Conservation (phyloP, 2,329 filamentous ascomycete genomes). For the Orbilia quercus region DNA sequence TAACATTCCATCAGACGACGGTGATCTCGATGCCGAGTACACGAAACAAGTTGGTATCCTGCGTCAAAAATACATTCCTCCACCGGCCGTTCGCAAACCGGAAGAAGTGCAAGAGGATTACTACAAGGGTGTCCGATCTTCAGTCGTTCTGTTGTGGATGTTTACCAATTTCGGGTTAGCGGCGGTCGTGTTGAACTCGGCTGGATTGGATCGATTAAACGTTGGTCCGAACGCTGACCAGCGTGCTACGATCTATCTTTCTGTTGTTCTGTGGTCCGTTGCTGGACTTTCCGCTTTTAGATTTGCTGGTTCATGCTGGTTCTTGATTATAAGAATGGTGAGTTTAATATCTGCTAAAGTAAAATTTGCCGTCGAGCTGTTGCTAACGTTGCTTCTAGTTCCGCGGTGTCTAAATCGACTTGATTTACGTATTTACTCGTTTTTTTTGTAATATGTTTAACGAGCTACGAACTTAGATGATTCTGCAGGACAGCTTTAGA, state of each 20-base stretch:
- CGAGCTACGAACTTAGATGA: slow-evolving; percentile 38
- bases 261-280: slow-evolving; percentile 87
- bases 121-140: slow-evolving; percentile 93
- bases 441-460: slow-evolving; percentile 31
- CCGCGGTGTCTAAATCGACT: slow-evolving; percentile 58
- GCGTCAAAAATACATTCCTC: slow-evolving; percentile 76
- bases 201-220: slow-evolving; percentile 78
- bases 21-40: slow-evolving; percentile 94
- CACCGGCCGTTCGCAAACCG: slow-evolving; percentile 67
- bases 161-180: slow-evolving; percentile 91
- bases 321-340: slow-evolving; percentile 88
- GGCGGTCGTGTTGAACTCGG: slow-evolving; percentile 86
- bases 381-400: slow-evolving; percentile 58
- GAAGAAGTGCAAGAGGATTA: slow-evolving; percentile 94
- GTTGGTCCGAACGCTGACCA: slow-evolving; percentile 64
- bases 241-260: slow-evolving; percentile 83
- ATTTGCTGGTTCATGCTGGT: slow-evolving; percentile 89
- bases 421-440: slow-evolving; percentile 26
- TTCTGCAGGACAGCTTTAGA: slow-evolving; percentile 5
- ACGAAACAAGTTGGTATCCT: slow-evolving; percentile 84
- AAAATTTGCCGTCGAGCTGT: background rate
- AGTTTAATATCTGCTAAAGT: slow-evolving; percentile 63
- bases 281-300: slow-evolving; percentile 85
- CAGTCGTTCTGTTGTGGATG: slow-evolving; percentile 95
- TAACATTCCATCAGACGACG: slow-evolving; percentile 84